Conservation (phyloP, 2,329 filamentous ascomycete species). For the Pseudopyricularia javanii region DNA sequence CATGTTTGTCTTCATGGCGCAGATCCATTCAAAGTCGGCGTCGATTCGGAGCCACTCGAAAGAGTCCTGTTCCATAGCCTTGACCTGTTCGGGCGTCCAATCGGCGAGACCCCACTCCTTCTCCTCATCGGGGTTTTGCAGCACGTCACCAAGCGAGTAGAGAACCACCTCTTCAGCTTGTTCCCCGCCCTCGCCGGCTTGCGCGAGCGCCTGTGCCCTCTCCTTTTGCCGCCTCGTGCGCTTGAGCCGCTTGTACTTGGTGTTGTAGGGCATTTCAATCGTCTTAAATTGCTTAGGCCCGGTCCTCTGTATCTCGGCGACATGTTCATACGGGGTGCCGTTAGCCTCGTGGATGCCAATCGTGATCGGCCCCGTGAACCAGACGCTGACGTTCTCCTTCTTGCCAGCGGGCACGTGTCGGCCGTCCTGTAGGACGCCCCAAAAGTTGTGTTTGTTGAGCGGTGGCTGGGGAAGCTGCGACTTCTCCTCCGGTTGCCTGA, state of each 20-base stretch:
- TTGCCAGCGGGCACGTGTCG: slow-evolving; percentile 56
- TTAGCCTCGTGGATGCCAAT: slow-evolving; percentile 97
- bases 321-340: slow-evolving; percentile 95
- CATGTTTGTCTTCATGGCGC: slow-evolving; percentile 68
- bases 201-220: slow-evolving; percentile 47
- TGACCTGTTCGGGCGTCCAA: slow-evolving; percentile 81
- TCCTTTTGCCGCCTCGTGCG: slow-evolving; percentile 74
- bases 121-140: slow-evolving; percentile 72
- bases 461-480: slow-evolving; percentile 37
- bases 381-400: slow-evolving; percentile 42
- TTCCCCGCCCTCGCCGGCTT: slow-evolving; percentile 42
- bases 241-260: slow-evolving; percentile 96
- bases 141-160: slow-evolving; percentile 77
- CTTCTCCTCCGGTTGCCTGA: slow-evolving; percentile 60
- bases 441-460: slow-evolving; percentile 63
- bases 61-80: slow-evolving; percentile 86
- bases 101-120: slow-evolving; percentile 75
- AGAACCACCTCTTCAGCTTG: slow-evolving; percentile 63
- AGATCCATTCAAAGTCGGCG: slow-evolving; percentile 97
- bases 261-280: slow-evolving; percentile 87
- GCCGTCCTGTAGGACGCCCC: slow-evolving; percentile 68
- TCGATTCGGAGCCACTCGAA: slow-evolving; percentile 99
- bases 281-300: slow-evolving; percentile 2
- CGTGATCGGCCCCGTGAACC: slow-evolving; percentile 94
- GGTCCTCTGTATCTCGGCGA: slow-evolving; percentile 67